Conservation (phyloP, 768 basidiomycete species). For the Collybiopsis luxurians region DNA sequence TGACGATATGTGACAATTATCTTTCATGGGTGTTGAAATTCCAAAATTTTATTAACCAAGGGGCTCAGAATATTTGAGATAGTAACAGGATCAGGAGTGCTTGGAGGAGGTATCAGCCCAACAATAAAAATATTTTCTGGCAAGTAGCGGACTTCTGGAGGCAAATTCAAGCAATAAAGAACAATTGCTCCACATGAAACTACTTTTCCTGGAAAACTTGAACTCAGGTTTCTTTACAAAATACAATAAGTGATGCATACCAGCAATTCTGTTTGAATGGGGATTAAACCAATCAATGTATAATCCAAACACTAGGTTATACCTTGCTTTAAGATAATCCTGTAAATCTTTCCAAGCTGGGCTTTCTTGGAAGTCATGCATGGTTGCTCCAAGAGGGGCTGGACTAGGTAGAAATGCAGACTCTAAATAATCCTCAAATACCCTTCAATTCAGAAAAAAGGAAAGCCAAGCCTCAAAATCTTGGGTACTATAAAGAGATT, state of each 20-base stretch:
- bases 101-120: slow-evolving; percentile 31
- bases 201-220: slow-evolving; percentile 11
- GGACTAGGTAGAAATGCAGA: slow-evolving; percentile 15
- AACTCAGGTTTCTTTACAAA: neutral
- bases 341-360: slow-evolving; percentile 21
- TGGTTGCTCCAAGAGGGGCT: slow-evolving; percentile 4
- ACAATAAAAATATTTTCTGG: slow-evolving; percentile 31
- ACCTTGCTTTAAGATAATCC: slow-evolving; percentile 10
- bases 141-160: slow-evolving; percentile 20
- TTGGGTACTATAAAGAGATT: slow-evolving; percentile 20
- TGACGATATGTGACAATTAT: slow-evolving; percentile 9
- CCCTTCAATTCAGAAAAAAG: slow-evolving; percentile 23
- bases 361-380: slow-evolving; percentile 24
- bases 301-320: slow-evolving; percentile 3
- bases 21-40: slow-evolving; percentile 13
- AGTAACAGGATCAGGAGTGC: slow-evolving; percentile 17
- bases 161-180: slow-evolving; percentile 33
- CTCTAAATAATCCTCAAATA: slow-evolving; percentile 16
- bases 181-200: slow-evolving; percentile 26
- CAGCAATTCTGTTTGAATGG: slow-evolving; percentile 25
- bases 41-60: slow-evolving; percentile 10
- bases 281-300: slow-evolving; percentile 9
- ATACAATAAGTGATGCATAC: slow-evolving; percentile 9
- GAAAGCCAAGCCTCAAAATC: slow-evolving; percentile 25
- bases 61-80: slow-evolving; percentile 19